phyloP scores from a whole-genome alignment of 768 basidiomycete species.

The Collybia nuda region DNA sequence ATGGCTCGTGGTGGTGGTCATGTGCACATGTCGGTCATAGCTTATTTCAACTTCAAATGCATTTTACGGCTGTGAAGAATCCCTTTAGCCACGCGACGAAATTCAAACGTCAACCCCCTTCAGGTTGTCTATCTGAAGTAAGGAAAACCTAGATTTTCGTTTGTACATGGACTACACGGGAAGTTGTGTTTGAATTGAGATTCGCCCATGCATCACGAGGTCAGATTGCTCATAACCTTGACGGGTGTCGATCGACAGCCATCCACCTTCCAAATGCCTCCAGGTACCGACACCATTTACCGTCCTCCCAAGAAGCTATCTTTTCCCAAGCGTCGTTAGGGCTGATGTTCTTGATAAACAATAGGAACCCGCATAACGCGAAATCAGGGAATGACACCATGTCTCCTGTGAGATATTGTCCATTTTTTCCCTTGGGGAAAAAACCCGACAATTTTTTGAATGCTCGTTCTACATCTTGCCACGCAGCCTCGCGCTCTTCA shows the following conservation, averaged over 20 bases:
- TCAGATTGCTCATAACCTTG: too few relatives aligned
- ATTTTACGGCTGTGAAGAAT: too few relatives aligned
- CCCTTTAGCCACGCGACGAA: too few relatives aligned
- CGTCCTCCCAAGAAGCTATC: slow-evolving; percentile 22
- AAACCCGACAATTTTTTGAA: slow-evolving; percentile 12
- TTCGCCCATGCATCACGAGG: too few relatives aligned
- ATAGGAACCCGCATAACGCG: slow-evolving; percentile 20
- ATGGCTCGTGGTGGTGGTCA: too few relatives aligned
- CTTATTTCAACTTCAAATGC: background rate
- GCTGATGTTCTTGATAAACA: slow-evolving; percentile 20
- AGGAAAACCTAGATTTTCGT: too few relatives aligned
- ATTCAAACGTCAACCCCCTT: too few relatives aligned
- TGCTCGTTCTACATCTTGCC: slow-evolving; percentile 16
- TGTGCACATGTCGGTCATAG: too few relatives aligned
- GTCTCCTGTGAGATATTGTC: slow-evolving; percentile 19
- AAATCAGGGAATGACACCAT: slow-evolving; percentile 23
- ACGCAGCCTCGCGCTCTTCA: slow-evolving; percentile 18
- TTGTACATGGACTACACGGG: too few relatives aligned
- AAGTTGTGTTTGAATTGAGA: too few relatives aligned
- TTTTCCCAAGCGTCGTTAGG: slow-evolving; percentile 24
- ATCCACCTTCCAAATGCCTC: slow-evolving; percentile 18
- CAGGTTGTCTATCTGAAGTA: too few relatives aligned
- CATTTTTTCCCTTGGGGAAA: slow-evolving; percentile 11
- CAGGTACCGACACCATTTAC: slow-evolving; percentile 23
- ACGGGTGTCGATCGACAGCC: slow-evolving; percentile 6